Conservation (phyloP, 1,284 basidiomycete species). For the Cutaneotrichosporon sp. region DNA sequence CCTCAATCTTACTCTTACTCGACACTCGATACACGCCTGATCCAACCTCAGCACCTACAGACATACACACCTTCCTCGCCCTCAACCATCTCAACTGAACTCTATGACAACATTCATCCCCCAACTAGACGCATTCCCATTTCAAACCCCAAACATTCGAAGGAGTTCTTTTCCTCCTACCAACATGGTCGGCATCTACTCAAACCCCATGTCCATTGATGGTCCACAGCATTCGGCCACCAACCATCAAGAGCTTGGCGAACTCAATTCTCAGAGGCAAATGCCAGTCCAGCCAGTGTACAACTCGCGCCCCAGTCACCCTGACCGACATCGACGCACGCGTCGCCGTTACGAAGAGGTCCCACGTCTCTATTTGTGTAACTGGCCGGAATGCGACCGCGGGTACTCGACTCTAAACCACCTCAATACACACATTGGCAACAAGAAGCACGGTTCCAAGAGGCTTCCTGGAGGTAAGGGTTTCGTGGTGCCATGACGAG, state of each 20-base stretch:
- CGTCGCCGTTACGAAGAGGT: slow-evolving; percentile 58
- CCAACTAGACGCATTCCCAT: background rate
- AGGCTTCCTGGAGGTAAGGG: slow-evolving; percentile 56
- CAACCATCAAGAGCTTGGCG: background rate
- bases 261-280: background rate
- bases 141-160: background rate
- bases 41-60: too few species aligned
- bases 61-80: background rate
- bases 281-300: background rate
- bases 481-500: background rate
- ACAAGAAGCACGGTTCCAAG: slow-evolving; percentile 61
- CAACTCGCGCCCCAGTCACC: background rate
- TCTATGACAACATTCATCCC: background rate
- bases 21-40: too few species aligned
- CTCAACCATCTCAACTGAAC: background rate
- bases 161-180: background rate
- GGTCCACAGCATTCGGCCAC: background rate
- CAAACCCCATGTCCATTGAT: background rate
- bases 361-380: slow-evolving; percentile 59
- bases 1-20: too few species aligned
- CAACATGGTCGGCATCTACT: background rate
- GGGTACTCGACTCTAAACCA: slow-evolving; percentile 59
- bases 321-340: slow-evolving; percentile 28
- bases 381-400: slow-evolving; percentile 59
- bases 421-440: slow-evolving; percentile 60